Evolutionary conservation across 2,329 filamentous ascomycete genomes (phyloP), one percentile per base, ranked within the genome.

Genomic region (Aspergillus tamarii): DNA sequence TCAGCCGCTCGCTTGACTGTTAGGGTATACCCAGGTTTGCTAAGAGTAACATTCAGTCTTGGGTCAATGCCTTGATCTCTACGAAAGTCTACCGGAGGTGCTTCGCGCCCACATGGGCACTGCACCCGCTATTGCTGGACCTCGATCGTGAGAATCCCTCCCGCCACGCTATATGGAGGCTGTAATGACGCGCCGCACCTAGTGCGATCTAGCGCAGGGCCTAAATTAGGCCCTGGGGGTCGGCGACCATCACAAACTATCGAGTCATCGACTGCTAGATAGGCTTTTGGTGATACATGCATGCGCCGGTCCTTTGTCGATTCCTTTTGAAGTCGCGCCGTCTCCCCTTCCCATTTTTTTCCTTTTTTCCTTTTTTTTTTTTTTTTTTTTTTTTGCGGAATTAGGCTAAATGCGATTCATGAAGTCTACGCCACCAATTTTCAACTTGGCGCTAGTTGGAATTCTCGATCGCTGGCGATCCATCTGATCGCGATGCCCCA

Each of bases 11-110:
- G 41, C 48, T 48, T 26, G 45, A 30, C 41, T 39, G 3, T 53
- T 28, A 34, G 43, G 19, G 9, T 43, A 30, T 50, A 1, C 26
- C 6, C 12, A 39, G 32, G 4, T 10, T 53, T 58, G 54, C 59
- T 56, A 62, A 53, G 28, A 32, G 19, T 39, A 23, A 43, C 32
- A 8, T 12, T 6, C 57, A 87, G 85, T 86, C 69, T 75, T 87
- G 54, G 79, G 77, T 21, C 80, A 82, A 68, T 87, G 84, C 69
- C 79, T 87, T 65, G 84, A 87, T 66, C 76, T 85, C 16, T 78
- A 85, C 66, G 84, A 85, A 57, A 73, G 62, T 53, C 70, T 70
- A 65, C 72, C 74, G 16, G 74, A 74, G 14, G 60, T 72, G 21
- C 66, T 68, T 30, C 69, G 66, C 28, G 65, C 70, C 52, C 67